Evolutionary conservation across 495 filamentous ascomycete genomes (phyloP).

Genomic region (Barbatosphaeria neglecta): DNA sequence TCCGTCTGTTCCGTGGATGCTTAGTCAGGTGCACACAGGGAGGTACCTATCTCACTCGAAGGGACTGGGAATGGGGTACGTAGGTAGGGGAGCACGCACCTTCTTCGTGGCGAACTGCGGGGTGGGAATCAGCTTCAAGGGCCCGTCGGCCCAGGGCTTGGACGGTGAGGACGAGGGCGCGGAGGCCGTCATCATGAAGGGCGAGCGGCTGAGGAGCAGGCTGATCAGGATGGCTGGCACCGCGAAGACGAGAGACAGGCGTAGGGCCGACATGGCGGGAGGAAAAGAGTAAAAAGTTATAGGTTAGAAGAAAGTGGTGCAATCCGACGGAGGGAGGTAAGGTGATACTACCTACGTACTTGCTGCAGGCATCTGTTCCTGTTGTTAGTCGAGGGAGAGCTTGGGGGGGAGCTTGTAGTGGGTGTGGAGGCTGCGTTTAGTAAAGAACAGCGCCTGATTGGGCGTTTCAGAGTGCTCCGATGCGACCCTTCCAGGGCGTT

Average conservation of each 20-base stretch:
- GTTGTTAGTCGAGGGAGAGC: background rate
- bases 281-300: background rate
- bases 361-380: background rate
- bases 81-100: constrained; percentile 9
- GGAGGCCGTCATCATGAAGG: constrained; percentile 27
- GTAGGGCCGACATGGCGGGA: background rate
- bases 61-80: background rate
- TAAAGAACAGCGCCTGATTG: background rate
- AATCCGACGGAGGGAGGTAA: background rate
- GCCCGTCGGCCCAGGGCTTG: constrained; percentile 37
- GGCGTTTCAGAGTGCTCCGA: no score
- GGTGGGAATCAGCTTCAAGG: constrained; percentile 35
- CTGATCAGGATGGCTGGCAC: constrained; percentile 15
- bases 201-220: constrained; percentile 27
- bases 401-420: background rate
- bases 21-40: background rate
- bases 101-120: constrained; percentile 34
- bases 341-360: background rate
- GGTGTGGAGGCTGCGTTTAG: background rate
- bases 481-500: no score
- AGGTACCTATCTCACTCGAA: background rate
- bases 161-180: constrained; percentile 16
- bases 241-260: background rate
- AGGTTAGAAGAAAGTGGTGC: background rate
- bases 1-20: constrained; percentile 24